phyloP scores from a whole-genome alignment of 208 protist genomes.

The Angomonas deanei region DNA sequence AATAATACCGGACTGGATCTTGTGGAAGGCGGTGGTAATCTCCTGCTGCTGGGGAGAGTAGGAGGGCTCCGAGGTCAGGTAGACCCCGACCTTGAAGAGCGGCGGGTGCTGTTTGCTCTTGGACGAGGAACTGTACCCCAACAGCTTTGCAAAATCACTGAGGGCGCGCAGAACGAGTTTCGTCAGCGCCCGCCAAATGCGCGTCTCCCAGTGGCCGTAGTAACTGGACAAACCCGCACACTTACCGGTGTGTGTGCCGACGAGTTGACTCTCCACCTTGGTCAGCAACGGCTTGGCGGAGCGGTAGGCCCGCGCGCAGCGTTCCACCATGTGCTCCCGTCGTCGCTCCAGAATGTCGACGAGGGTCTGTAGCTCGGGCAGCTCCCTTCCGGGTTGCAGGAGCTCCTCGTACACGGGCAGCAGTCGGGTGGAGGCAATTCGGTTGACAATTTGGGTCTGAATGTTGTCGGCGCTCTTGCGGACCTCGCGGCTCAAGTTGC shows the following conservation, averaged over 20 bases:
- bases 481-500: slow-evolving; percentile 93
- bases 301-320: slow-evolving; percentile 89
- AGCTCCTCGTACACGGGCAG: slow-evolving; percentile 77
- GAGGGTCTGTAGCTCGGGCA: slow-evolving; percentile 90
- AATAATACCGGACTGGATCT: slow-evolving; percentile 90
- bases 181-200: slow-evolving; percentile 92
- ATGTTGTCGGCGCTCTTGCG: slow-evolving; percentile 94
- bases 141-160: slow-evolving; percentile 76
- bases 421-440: slow-evolving; percentile 81
- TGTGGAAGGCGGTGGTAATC: slow-evolving; percentile 90
- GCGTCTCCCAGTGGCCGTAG: slow-evolving; percentile 95
- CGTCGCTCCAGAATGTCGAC: slow-evolving; percentile 88
- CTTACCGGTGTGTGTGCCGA: slow-evolving; percentile 90
- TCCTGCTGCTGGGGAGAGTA: slow-evolving; percentile 92
- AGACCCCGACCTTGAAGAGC: slow-evolving; percentile 93
- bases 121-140: slow-evolving; percentile 67
- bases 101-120: slow-evolving; percentile 37
- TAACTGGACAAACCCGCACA: slow-evolving; percentile 87
- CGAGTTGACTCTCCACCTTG: slow-evolving; percentile 94
- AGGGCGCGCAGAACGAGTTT: slow-evolving; percentile 90
- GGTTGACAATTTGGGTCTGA: slow-evolving; percentile 89
- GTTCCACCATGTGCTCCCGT: slow-evolving; percentile 73
- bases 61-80: slow-evolving; percentile 89
- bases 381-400: slow-evolving; percentile 75
- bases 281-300: slow-evolving; percentile 92